A percentile compares a stretch with the other conserved stretches of the same genome.
These are phyloP conservation scores for Myrica gale DNA, from an alignment of 306 rosid species.

Conservation along the genomic window DNA sequence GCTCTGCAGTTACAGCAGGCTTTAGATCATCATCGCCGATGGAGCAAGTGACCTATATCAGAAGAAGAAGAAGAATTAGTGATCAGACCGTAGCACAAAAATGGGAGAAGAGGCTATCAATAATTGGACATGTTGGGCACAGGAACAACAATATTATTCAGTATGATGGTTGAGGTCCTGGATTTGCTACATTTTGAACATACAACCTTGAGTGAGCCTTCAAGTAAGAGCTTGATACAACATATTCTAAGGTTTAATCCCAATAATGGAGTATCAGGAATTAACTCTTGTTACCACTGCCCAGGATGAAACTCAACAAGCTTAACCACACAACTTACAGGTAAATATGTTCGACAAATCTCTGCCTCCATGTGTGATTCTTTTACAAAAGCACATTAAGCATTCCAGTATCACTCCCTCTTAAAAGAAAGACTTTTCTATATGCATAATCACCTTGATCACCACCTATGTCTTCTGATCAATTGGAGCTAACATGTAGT, in stretches of 20 bases:
- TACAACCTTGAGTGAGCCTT: not conserved
- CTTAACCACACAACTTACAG: too few relatives aligned
- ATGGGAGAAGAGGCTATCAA: not conserved
- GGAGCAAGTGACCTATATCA: constrained; percentile 82
- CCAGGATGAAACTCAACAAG: not conserved
- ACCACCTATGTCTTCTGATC: too few relatives aligned
- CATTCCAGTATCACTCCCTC: not conserved
- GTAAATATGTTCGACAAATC: not conserved
- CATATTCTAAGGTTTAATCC: not conserved
- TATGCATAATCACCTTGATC: not conserved
- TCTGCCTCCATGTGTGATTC: not conserved
- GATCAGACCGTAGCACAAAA: not conserved
- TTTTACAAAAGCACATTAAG: not conserved
- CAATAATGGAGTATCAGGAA: not conserved
- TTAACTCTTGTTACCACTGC: not conserved
- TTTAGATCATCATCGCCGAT: constrained; percentile 90
- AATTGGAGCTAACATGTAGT: not conserved
- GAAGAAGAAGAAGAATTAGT: not conserved
- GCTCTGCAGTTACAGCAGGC: constrained; percentile 97
- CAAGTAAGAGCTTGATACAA: not conserved
- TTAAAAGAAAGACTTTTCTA: not conserved
- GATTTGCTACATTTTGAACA: not conserved
- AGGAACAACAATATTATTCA: not conserved
- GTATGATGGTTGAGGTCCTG: not conserved
- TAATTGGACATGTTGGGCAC: not conserved